phyloP scores from a whole-genome alignment of 1,139 yeast species.

The Kodamaea sp. region DNA sequence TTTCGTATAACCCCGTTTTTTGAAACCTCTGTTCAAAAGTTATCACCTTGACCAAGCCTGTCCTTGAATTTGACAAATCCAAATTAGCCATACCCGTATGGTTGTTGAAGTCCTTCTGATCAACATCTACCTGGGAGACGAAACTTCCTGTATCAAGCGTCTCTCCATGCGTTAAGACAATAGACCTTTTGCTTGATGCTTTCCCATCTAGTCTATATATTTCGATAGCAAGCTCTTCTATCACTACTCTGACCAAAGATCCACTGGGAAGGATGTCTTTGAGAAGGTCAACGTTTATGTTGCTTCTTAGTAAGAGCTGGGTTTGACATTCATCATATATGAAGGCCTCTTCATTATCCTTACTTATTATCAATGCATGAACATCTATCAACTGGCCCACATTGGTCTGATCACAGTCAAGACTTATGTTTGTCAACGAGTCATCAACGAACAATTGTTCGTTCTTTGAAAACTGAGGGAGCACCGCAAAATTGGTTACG shows the following conservation, averaged over 20 bases:
- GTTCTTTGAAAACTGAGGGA: no score
- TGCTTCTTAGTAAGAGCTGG: slow-evolving; percentile 20
- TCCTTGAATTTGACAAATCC: not conserved
- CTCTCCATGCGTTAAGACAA: slow-evolving; percentile 7
- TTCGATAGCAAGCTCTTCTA: slow-evolving; percentile 12
- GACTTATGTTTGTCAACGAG: not conserved
- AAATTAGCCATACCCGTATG: slow-evolving; percentile 1
- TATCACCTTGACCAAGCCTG: slow-evolving; percentile 17
- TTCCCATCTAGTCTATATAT: slow-evolving; percentile 8
- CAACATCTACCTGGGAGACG: not conserved
- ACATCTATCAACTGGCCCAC: slow-evolving; percentile 2
- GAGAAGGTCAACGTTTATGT: slow-evolving; percentile 13
- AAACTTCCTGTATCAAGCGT: not conserved
- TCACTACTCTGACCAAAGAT: slow-evolving; percentile 9
- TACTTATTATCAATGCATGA: slow-evolving; percentile 3
- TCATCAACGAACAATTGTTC: slow-evolving; percentile 2
- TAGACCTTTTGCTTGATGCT: slow-evolving; percentile 5
- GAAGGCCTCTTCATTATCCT: slow-evolving; percentile 14
- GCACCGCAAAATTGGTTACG: no score
- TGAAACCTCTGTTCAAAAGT: slow-evolving; percentile 25
- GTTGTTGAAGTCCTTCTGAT: not conserved
- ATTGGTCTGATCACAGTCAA: slow-evolving; percentile 3
- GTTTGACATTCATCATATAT: slow-evolving; percentile 21
- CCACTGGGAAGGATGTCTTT: slow-evolving; percentile 14
- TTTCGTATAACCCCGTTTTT: slow-evolving; percentile 25